These are phyloP conservation scores for Fusarium albidum DNA, from an alignment of 2,329 filamentous ascomycete genomes.

Conservation along the genomic window DNA sequence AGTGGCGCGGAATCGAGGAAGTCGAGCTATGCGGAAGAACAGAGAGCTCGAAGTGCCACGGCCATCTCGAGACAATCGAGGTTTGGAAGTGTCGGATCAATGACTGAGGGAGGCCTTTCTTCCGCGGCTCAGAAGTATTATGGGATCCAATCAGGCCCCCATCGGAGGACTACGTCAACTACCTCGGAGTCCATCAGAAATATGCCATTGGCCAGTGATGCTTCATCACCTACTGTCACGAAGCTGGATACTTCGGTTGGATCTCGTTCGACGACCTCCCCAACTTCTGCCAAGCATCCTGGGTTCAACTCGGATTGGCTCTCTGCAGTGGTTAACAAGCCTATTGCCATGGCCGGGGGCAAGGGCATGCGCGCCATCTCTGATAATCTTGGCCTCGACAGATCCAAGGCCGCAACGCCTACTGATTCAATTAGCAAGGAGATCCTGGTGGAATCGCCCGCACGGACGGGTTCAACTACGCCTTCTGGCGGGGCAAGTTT, in stretches of 20 bases:
- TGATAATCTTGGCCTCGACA: conserved; percentile 71
- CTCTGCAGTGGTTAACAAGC: conserved; percentile 58
- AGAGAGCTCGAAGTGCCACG: conserved; percentile 70
- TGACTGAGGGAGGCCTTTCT: conserved; percentile 67
- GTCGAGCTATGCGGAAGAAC: conserved; percentile 80
- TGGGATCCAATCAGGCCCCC: conserved; percentile 56
- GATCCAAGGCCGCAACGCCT: conserved; percentile 59
- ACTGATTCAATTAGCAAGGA: conserved; percentile 52
- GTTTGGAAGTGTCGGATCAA: conserved; percentile 81
- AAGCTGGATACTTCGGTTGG: conserved; percentile 60
- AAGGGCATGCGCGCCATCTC: conserved; percentile 86
- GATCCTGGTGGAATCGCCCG: conserved; percentile 54
- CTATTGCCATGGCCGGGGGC: conserved; percentile 58
- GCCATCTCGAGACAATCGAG: conserved; percentile 77
- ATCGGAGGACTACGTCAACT: conserved; percentile 69
- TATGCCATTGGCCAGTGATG: conserved; percentile 61
- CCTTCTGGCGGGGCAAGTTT: conserved; percentile 74
- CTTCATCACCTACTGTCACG: conserved; percentile 64
- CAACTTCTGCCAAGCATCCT: conserved; percentile 53
- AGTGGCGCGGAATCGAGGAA: conserved; percentile 71
- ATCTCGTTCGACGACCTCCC: conserved; percentile 52
- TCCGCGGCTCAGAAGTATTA: conserved; percentile 77
- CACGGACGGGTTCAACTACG: conserved; percentile 79
- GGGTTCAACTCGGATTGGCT: conserved; percentile 65
- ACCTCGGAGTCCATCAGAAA: conserved; percentile 63